Base-by-base conservation (phyloP, 441 rosid genomes). In the Viola pubescens region DNA sequence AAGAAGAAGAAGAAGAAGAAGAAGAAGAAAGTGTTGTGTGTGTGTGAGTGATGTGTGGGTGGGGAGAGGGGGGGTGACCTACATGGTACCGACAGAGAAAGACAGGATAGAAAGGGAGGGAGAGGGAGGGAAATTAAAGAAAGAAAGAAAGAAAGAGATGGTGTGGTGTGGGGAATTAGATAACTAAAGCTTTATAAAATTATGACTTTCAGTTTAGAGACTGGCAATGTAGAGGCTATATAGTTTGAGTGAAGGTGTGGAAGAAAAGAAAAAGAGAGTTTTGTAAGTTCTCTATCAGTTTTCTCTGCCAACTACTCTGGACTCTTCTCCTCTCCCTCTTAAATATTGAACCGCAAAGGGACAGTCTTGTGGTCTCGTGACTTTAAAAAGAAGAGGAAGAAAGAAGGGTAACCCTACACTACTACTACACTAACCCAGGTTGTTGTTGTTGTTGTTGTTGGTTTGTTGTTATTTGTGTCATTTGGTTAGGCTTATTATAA, bases 241-340 rank as follows among this genome's bases (percentile, higher is more conserved):
- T 26, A 26, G 34, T 26, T 71, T 65, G 75, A 83, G 87, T 76
- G 77, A 75, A 80, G 84, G 69, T 72, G 62, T 26, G 34, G 34
- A 26, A 26, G 34, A 26, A 26, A 26, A 26, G 75, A 69, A 78
- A 66, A 74, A 70, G 67, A 58, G 75, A 75, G 75, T 66, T 79
- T 79, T 79, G 82, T 77, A 77, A 82, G 82, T 78, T 79, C 73
- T 80, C 80, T 75, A 75, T 86, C 97, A 89, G 98, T 87, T 85
- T 26, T 70, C 71, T 80, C 97, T 89, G 95, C 78, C 86, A 79
- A 79, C 61, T 53, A 54, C 65, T 67, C 73, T 57, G 70, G 69
- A 71, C 69, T 63, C 73, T n/a, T 70, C 73, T 41, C 75, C 67
- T 70, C 75, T 65, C 68, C 60, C 79, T 70, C 61, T 65, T 52